Base-by-base conservation (phyloP, 2,329 filamentous ascomycete genomes). In the Fusarium denticulatum region DNA sequence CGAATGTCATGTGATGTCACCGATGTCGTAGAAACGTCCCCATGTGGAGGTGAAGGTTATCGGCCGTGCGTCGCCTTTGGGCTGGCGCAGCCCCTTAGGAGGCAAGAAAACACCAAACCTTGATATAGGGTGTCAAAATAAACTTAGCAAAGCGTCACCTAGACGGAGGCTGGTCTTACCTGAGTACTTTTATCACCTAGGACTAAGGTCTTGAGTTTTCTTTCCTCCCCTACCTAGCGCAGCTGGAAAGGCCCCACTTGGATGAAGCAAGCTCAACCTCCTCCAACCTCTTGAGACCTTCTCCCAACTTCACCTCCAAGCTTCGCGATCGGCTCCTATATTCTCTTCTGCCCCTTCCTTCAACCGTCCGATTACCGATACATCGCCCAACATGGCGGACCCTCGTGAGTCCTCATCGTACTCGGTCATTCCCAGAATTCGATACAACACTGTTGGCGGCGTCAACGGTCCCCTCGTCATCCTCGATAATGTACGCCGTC, bases 381-480 rank as follows among this genome's bases (percentile, higher is more conserved):
- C 49, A 68, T 71, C 62, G 71, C 77, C 82, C 72, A 82, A 78
- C 77, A 88, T 88, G 87, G 80, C 84, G 79, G 89, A 90, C 82
- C 87, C 87, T 65, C 86, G 88, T 81, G 87, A 88, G 78, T 86
- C 88, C 72, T 88, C 87, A 68, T 89, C 88, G 73, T 90, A 90
- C 83, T 89, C 87, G 72, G 85, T 90, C 78, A 82, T 86, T 76
- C 89, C 89, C 68, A 85, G 88, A 79, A 84, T 98, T 85, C 92
- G 93, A 80, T 99, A 99, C 91, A 99, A 99, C 88, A 99, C 96
- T 79, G 95, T 99, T 82, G 94, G 95, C 81, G 96, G 96, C 87
- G 92, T 99, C 85, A 99, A 99, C 86, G 96, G 96, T 68, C 96
- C 96, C 80, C 90, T 99, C 84, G 96, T 99, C 82, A 96, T 99